phyloP scores from a whole-genome alignment of 345 rosid genomes.

The Noccaea caerulescens region DNA sequence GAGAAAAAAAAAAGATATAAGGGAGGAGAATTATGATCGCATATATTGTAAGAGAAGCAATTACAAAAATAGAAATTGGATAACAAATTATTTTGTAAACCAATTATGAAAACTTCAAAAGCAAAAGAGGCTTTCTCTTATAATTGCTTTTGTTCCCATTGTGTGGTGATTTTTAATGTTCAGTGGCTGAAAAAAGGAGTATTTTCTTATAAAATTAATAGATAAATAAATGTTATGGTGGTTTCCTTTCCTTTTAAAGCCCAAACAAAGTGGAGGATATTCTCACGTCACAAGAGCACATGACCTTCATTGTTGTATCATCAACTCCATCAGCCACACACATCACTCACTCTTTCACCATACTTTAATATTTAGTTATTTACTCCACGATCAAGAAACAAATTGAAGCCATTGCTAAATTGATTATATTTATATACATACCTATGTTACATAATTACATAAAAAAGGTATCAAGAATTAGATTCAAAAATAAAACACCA shows the following conservation, averaged over 20 bases:
- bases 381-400: conserved; percentile 1
- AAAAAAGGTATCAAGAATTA: not conserved
- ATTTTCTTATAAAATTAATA: not conserved
- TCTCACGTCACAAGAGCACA: conserved; percentile 28
- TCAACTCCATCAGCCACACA: conserved; percentile 5
- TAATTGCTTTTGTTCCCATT: conserved; percentile 46
- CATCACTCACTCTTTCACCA: conserved; percentile 9
- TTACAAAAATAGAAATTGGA: not conserved
- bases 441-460: conserved; percentile 21
- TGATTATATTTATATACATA: not conserved
- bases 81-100: not conserved
- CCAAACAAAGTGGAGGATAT: conserved; percentile 31
- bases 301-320: conserved; percentile 12
- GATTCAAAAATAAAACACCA: not conserved
- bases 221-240: not conserved
- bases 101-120: conserved; percentile 27
- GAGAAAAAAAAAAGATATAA: too few species aligned
- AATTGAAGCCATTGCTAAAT: not conserved
- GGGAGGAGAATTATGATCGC: too few species aligned
- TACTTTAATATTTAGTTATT: not conserved
- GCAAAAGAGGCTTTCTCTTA: conserved; percentile 14
- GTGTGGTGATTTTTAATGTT: conserved; percentile 28
- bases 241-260: conserved; percentile 29
- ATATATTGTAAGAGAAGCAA: not conserved
- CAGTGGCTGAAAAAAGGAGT: not conserved